Evolutionary conservation across 2,329 filamentous ascomycete species (phyloP).

Genomic region (Alternaria sp.): DNA sequence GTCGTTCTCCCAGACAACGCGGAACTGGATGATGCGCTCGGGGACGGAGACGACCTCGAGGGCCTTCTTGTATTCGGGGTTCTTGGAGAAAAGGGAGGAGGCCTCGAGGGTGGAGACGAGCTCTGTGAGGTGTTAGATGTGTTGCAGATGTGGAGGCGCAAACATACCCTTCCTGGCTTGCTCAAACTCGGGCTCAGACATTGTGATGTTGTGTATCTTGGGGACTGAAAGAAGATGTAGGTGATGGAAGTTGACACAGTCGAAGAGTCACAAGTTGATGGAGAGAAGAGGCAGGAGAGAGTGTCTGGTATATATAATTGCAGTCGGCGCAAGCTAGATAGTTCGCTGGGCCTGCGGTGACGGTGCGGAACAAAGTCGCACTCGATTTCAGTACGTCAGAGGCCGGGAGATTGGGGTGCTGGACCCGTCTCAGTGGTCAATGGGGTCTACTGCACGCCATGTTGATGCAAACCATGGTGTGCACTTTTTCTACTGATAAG

Average conservation of each 20-base stretch:
- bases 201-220: slow-evolving; percentile 47
- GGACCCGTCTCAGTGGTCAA: slow-evolving; percentile 58
- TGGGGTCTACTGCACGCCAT: slow-evolving; percentile 21
- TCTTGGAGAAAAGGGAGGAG: slow-evolving; percentile 89
- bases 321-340: slow-evolving; percentile 19
- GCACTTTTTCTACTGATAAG: slow-evolving; percentile 43
- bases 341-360: slow-evolving; percentile 20
- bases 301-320: slow-evolving; percentile 39
- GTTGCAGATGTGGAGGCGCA: background rate
- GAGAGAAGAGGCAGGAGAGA: slow-evolving; percentile 16
- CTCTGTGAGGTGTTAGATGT: slow-evolving; percentile 63
- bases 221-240: slow-evolving; percentile 6
- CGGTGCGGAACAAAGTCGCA: slow-evolving; percentile 21
- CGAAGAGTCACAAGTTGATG: slow-evolving; percentile 9
- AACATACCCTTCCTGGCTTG: slow-evolving; percentile 91
- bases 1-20: slow-evolving; percentile 96
- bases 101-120: slow-evolving; percentile 93
- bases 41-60: slow-evolving; percentile 87
- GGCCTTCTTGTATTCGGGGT: slow-evolving; percentile 93
- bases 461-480: slow-evolving; percentile 44
- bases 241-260: slow-evolving; percentile 3
- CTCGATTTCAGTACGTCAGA: slow-evolving; percentile 69
- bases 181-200: slow-evolving; percentile 98
- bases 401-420: slow-evolving; percentile 66
- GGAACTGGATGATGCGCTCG: slow-evolving; percentile 96